Percentiles rank a stretch among this genome's conserved stretches.
Conservation (phyloP, 805 yeast genomes). For the Candida taoyuanica region DNA sequence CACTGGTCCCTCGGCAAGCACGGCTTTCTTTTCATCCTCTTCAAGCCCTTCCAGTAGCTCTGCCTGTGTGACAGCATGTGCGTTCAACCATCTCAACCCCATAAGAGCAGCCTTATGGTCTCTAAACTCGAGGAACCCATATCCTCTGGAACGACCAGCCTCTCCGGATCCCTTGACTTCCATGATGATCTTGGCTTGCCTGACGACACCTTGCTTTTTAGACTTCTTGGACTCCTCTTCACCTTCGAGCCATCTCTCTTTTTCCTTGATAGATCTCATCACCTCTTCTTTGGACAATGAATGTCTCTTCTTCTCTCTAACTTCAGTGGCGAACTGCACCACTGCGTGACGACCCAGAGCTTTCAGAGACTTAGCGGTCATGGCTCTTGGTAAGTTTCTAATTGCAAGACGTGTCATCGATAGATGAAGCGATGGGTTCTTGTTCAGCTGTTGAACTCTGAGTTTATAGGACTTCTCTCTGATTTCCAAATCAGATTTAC, state of each 20-base stretch:
- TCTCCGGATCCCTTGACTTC: conserved; percentile 89
- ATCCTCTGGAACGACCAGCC: conserved; percentile 90
- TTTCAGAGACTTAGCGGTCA: conserved; percentile 84
- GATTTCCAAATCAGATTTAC: conserved; percentile 73
- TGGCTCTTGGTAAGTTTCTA: conserved; percentile 87
- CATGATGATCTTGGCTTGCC: conserved; percentile 87
- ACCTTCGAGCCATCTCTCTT: conserved; percentile 37
- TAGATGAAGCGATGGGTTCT: conserved; percentile 86
- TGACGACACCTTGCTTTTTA: conserved; percentile 84
- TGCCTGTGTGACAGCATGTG: conserved; percentile 70
- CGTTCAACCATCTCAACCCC: conserved; percentile 97
- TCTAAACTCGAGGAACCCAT: conserved; percentile 89
- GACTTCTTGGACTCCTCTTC: conserved; percentile 51
- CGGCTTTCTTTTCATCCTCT: conserved; percentile 60
- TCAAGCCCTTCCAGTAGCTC: conserved; percentile 70
- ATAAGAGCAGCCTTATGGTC: conserved; percentile 90
- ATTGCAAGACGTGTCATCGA: conserved; percentile 94
- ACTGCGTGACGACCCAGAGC: conserved; percentile 93
- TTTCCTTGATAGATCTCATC: conserved; percentile 68
- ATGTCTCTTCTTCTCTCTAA: conserved; percentile 66
- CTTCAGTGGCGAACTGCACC: conserved; percentile 91
- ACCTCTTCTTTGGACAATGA: conserved; percentile 87
- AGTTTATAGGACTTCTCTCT: conserved; percentile 83
- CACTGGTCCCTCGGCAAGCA: conserved; percentile 46
- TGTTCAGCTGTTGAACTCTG: conserved; percentile 84